Base-by-base conservation (phyloP, 192 early-diverging fungal genomes). In the Dissophora globulifera region DNA sequence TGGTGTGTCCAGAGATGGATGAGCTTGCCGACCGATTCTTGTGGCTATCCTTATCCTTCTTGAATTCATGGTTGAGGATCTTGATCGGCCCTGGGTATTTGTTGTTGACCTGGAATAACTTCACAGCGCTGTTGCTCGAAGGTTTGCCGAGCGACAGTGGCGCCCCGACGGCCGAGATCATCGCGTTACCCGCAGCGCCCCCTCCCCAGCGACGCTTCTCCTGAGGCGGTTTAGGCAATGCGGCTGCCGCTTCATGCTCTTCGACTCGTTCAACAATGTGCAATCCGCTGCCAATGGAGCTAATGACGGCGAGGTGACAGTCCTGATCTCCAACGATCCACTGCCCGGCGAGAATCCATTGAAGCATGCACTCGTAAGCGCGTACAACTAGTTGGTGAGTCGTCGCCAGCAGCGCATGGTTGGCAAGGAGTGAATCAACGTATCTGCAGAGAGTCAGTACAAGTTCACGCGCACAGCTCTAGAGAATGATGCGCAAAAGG, bases 301-400 rank as follows among this genome's bases (percentile, higher is more conserved):
- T 69, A 35, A 94, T 85, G 0, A 94, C 90, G 12, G 84, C 85
- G 25, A 81, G 78, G 33, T 88, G 83, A 50, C 87, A 91, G 35
- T 90, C 88, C 45, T 78, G 84, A 51, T 95, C 93, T 51, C 87
- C 83, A 2, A 87, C 76, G 38, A 95, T 93, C 93, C 93, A 94
- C 32, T 91, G 81, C 10, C 90, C 92, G 30, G 86, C 65, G 19
- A 93, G 58, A 9, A 88, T 83, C 92, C 93, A 95, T 38, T 85
- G 85, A 26, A 89, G 82, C 81, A 93, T 85, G 57, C 85, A 86
- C 53, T 95, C 92, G 58, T 91, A 93, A 0, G 90, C 88, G 68
- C 78, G 78, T 0, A 91, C 88, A 67, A 93, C 90, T 22, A 92
- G 59, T 3, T 66, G 69, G 38, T 90, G 87, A 19, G 79, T 79